These are phyloP conservation scores for Aureobasidium lini DNA, from an alignment of 2,329 filamentous ascomycete species.

Conservation along the genomic window DNA sequence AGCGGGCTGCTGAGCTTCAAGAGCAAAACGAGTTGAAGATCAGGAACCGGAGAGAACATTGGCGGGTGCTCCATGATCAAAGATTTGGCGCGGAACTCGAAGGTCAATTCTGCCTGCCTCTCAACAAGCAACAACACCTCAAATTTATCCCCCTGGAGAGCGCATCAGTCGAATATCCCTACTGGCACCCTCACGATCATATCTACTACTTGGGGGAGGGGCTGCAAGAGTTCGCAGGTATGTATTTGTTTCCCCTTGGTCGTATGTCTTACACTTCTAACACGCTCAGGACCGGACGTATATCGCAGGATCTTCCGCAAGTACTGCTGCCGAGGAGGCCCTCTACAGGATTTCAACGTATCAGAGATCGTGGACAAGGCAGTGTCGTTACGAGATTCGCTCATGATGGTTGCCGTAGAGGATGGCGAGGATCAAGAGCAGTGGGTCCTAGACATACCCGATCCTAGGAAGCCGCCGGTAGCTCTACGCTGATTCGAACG, in stretches of 20 bases:
- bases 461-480: constrained; percentile 17
- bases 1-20: background rate
- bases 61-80: constrained; percentile 3
- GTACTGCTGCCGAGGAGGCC: constrained; percentile 19
- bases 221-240: constrained; percentile 20
- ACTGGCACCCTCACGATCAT: background rate
- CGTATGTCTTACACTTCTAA: background rate
- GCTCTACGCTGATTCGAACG: background rate
- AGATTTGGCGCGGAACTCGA: constrained; percentile 3
- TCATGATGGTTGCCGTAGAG: constrained; percentile 13
- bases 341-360: constrained; percentile 23
- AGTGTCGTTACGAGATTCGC: constrained; percentile 18
- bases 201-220: constrained; percentile 10
- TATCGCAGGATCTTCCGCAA: constrained; percentile 22
- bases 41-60: background rate
- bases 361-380: constrained; percentile 27
- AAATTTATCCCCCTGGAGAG: background rate
- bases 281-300: constrained; percentile 14
- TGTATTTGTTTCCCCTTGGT: background rate
- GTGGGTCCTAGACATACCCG: constrained; percentile 23
- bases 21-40: background rate
- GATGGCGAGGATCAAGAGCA: constrained; percentile 17
- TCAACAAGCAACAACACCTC: background rate
- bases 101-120: background rate
- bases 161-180: background rate